Base-by-base conservation (phyloP, 331 rosid genomes). In the Rosa hybrid region DNA sequence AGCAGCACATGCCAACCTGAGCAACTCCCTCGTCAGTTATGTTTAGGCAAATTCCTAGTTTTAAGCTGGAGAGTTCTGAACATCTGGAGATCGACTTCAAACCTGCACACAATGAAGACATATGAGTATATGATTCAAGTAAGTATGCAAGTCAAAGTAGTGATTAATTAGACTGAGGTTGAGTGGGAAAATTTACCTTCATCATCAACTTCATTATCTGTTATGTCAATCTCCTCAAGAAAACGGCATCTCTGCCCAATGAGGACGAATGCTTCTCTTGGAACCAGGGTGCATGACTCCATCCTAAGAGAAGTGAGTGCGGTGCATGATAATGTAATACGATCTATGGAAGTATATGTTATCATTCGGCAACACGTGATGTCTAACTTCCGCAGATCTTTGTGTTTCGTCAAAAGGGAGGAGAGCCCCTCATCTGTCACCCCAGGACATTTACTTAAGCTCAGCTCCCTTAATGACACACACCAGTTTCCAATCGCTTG, bases 301-400 rank as follows among this genome's bases (percentile, higher is more conserved):
- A 96, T 96, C 86, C 45, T 89, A 34, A 96, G 94, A 82, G 97
- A 91, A 75, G 90, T 87, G 39, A 96, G 97, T 78, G 77, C 62
- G 0, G 81, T 67, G 89, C 99, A 93, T 4, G 93, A 86, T 83
- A 82, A 86, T n/a, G 98, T 84, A 59, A 96, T 86, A 84, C 84
- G 83, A 44, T 89, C 91, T 72, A 96, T 84, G 34, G 98, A 90
- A 68, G 83, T 79, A 67, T 86, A 86, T 2, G 99, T 96, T 84
- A 96, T 88, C 88, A 81, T 86, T 80, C 90, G 94, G 81, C 99
- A 96, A 81, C 99, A 96, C 12, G 99, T 96, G 81, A 96, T 88
- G 84, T 96, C 98, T 18, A 96, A 92, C 88, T 85, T 96, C 91
- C 84, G 86, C 77, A 96, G 84, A 83, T 90, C 93, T 77, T 27